Conservation (phyloP, 495 filamentous ascomycete species). For the Chlorociboria aeruginascens region DNA sequence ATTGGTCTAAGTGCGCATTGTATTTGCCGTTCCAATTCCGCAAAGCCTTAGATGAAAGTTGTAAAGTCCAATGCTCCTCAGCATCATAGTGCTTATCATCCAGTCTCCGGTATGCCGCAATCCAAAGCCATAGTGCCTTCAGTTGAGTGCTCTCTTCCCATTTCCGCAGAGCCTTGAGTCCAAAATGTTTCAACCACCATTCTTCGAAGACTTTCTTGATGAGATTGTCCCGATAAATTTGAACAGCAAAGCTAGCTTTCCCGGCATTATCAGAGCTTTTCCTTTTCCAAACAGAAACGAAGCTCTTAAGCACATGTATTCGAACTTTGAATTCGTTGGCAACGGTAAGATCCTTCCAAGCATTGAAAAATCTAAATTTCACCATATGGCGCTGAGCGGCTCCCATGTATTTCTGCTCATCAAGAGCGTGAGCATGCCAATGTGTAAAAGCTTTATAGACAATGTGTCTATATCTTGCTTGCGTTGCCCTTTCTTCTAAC, state of each 20-base stretch:
- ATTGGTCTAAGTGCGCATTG: slow-evolving; percentile 4
- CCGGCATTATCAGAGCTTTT: slow-evolving; percentile 25
- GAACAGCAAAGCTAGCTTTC: slow-evolving; percentile 28
- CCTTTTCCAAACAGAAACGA: slow-evolving; percentile 43
- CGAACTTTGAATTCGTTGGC: slow-evolving; percentile 58
- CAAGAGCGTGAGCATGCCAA: slow-evolving; percentile 48
- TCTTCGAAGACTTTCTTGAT: slow-evolving; percentile 35
- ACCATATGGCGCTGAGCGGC: slow-evolving; percentile 57
- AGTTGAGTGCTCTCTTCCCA: slow-evolving; percentile 35
- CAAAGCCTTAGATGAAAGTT: slow-evolving; percentile 16
- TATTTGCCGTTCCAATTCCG: slow-evolving; percentile 21
- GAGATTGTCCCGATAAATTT: slow-evolving; percentile 32
- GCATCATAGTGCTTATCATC: slow-evolving; percentile 9
- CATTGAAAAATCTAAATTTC: slow-evolving; percentile 60
- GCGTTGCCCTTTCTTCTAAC: slow-evolving; percentile 45
- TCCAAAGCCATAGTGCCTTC: slow-evolving; percentile 26
- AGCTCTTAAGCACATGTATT: slow-evolving; percentile 44
- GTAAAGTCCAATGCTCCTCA: slow-evolving; percentile 4
- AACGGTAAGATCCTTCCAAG: slow-evolving; percentile 62
- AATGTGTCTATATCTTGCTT: slow-evolving; percentile 52
- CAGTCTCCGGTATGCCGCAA: slow-evolving; percentile 5
- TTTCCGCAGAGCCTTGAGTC: slow-evolving; percentile 41
- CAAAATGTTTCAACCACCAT: slow-evolving; percentile 45
- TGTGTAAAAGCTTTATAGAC: slow-evolving; percentile 62
- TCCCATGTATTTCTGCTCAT: slow-evolving; percentile 37